A percentile compares a stretch with the other conserved stretches of the same genome.
These are phyloP conservation scores for Gomphus sp. DNA, from an alignment of 1,284 basidiomycete genomes.

Conservation along the genomic window DNA sequence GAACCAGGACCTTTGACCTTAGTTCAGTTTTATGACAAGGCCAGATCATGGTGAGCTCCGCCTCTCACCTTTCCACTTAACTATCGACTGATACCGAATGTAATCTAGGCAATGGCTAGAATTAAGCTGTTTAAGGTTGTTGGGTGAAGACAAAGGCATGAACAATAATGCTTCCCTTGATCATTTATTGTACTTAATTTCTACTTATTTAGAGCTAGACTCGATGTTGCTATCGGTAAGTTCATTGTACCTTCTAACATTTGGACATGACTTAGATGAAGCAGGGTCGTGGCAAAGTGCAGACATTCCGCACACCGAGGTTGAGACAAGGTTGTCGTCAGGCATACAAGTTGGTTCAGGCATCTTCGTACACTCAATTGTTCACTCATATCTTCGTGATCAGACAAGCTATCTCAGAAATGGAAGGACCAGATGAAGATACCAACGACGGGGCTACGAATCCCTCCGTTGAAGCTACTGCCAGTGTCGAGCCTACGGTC, in stretches of 20 bases:
- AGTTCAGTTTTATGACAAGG: slow-evolving; percentile 61
- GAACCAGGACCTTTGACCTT: slow-evolving; percentile 36
- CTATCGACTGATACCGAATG: neutral
- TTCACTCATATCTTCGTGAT: neutral
- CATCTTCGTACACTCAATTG: neutral
- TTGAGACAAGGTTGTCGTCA: slow-evolving; percentile 37
- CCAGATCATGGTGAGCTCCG: slow-evolving; percentile 44
- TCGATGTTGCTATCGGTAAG: slow-evolving; percentile 30
- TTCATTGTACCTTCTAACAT: neutral
- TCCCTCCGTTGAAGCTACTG: neutral
- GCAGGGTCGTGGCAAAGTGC: slow-evolving; percentile 20
- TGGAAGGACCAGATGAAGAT: slow-evolving; percentile 25
- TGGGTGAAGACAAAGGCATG: slow-evolving; percentile 51
- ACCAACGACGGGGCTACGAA: neutral
- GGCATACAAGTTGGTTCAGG: slow-evolving; percentile 31
- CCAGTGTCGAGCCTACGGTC: neutral
- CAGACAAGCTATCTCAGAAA: slow-evolving; percentile 39
- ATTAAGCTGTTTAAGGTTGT: slow-evolving; percentile 35
- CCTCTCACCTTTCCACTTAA: neutral
- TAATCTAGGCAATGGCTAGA: slow-evolving; percentile 42
- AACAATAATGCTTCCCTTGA: neutral
- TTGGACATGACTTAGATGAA: neutral
- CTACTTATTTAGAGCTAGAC: slow-evolving; percentile 33
- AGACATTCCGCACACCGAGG: slow-evolving; percentile 40
- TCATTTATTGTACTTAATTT: neutral